Evolutionary conservation across 257 asterid genomes (phyloP).

Genomic region (Petrea volubilis): DNA sequence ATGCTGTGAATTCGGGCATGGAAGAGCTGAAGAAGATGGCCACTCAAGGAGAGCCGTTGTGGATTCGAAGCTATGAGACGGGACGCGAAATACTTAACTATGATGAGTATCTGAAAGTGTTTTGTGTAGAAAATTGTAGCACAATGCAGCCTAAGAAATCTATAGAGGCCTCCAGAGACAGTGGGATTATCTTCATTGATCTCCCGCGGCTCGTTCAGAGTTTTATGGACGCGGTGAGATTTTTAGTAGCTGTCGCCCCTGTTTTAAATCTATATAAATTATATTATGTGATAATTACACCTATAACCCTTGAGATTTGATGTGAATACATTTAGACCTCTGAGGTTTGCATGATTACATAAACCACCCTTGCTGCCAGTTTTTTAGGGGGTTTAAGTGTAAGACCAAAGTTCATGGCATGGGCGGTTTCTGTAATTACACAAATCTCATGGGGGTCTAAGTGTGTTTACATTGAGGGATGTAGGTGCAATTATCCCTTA

Average conservation of each 20-base stretch:
- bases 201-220: slow-evolving; percentile 65
- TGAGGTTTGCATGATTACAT: no score
- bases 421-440: no score
- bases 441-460: no score
- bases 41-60: slow-evolving; percentile 59
- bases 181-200: slow-evolving; percentile 54
- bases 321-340: no score
- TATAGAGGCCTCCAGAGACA: slow-evolving; percentile 84
- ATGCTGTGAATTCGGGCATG: slow-evolving; percentile 46
- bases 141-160: slow-evolving; percentile 37
- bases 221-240: slow-evolving; percentile 73
- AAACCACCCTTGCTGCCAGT: no score
- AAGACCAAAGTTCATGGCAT: no score
- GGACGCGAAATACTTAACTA: slow-evolving; percentile 89
- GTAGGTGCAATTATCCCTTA: no score
- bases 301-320: no score
- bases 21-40: slow-evolving; percentile 77
- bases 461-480: no score
- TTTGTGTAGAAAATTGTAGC: slow-evolving; percentile 26
- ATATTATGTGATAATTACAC: no score
- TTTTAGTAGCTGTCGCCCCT: not conserved
- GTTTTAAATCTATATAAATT: no score
- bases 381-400: no score
- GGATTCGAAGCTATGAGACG: slow-evolving; percentile 75
- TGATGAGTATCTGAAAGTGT: slow-evolving; percentile 65